Conservation (phyloP, 2,329 filamentous ascomycete genomes). For the Lachnum nothofagi region DNA sequence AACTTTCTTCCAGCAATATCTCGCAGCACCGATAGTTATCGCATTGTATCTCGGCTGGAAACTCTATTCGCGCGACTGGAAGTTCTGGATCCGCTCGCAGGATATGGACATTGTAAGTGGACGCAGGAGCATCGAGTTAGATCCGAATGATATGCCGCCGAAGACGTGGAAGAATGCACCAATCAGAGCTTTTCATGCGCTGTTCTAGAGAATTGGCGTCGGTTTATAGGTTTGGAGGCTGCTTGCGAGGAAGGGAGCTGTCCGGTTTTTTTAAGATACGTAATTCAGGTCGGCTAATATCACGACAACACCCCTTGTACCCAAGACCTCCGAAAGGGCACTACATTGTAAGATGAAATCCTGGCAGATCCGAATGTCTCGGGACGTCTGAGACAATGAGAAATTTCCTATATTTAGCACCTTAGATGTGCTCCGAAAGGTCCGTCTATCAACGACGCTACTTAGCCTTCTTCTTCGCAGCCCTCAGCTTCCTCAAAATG, state of each 20-base stretch:
- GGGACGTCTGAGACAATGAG: too few species aligned
- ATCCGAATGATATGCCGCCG: constrained; percentile 29
- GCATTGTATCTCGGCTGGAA: constrained; percentile 61
- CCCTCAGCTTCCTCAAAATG: neutral
- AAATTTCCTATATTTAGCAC: too few species aligned
- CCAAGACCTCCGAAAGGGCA: too few species aligned
- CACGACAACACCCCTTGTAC: too few species aligned
- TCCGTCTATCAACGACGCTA: too few species aligned
- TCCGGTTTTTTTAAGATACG: too few species aligned
- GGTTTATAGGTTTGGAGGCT: too few species aligned
- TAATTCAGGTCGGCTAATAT: too few species aligned
- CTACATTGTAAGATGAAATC: too few species aligned
- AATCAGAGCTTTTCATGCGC: constrained; percentile 31
- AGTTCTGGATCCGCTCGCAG: constrained; percentile 8
- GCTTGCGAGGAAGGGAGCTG: too few species aligned
- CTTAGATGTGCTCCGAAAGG: too few species aligned
- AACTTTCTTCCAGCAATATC: constrained; percentile 54
- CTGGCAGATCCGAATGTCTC: too few species aligned
- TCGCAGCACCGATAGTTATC: constrained; percentile 50
- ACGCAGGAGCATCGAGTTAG: constrained; percentile 12
- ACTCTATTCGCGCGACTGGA: constrained; percentile 41
- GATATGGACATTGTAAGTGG: constrained; percentile 23
- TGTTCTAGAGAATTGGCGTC: constrained; percentile 31
- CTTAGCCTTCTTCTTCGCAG: neutral
- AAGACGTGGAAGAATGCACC: constrained; percentile 37